Evolutionary conservation across 2,329 filamentous ascomycete species (phyloP).

Genomic region (Bipolaris bicolor): DNA sequence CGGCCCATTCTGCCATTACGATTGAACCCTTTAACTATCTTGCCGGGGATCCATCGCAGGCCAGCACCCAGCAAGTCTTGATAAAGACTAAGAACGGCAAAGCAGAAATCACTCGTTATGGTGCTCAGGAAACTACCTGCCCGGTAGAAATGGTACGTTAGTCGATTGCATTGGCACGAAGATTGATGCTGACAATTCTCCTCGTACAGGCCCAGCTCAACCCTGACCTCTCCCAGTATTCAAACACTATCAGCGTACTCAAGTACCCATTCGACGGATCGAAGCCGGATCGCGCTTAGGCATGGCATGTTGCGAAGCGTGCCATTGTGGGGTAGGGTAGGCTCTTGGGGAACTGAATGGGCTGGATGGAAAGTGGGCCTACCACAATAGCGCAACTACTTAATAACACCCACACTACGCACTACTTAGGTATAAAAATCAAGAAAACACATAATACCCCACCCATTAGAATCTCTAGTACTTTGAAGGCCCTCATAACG

Average conservation of each 20-base stretch:
- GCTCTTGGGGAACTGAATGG: no score
- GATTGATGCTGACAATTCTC: background rate
- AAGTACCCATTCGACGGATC: constrained; percentile 1
- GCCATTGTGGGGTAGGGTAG: no score
- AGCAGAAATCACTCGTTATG: background rate
- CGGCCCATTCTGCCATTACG: background rate
- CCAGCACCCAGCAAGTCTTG: background rate
- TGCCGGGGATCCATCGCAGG: background rate
- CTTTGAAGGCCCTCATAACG: no score
- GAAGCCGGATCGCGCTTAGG: background rate
- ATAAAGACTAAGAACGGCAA: background rate
- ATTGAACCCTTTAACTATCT: background rate
- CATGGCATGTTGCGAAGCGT: no score
- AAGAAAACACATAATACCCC: no score
- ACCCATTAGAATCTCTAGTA: no score
- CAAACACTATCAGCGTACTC: background rate
- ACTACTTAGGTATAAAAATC: no score
- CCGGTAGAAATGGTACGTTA: background rate
- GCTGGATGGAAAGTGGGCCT: no score
- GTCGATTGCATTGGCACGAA: background rate
- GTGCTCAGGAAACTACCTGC: background rate
- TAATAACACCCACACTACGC: no score
- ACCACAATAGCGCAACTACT: no score
- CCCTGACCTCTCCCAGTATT: background rate
- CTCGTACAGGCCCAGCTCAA: background rate